Base-by-base conservation (phyloP, 768 basidiomycete species). In the Phaeolepiota aurea region DNA sequence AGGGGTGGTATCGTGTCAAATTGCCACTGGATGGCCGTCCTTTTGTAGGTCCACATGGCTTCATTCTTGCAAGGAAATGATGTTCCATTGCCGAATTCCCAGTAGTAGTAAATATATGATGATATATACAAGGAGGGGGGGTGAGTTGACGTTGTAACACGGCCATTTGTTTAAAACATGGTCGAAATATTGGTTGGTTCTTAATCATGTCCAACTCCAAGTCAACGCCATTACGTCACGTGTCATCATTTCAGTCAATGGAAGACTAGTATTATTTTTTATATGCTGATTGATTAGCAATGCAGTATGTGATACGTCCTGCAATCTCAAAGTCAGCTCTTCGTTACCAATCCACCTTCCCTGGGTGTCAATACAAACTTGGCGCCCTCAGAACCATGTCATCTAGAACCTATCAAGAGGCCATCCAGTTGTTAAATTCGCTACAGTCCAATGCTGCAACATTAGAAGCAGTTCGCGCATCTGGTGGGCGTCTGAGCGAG, bases 391-490 rank as follows among this genome's bases (percentile, higher is more conserved):
- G 63, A 44, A 56, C 44, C 21, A 86, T 88, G 82, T 71, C 79
- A 19, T 64, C 70, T 20, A 68, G 75, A 50, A 72, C 78, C 3
- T 91, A 90, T 54, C 66, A 69, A 51, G 81, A 87, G 48, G 88
- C 88, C 1, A 65, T 91, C 32, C 72, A 78, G 32, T 64, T 69
- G 44, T 69, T 91, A 36, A 91, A 92, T 58, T 69, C 82, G 25
- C 68, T 90, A 2, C 93, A 99, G 58, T 86, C 85, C 20, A 99
- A 98, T 69, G 91, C 91, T 13, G 88, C 91, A n/a, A 77, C 81
- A 15, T 69, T 99, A 16, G 90, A 92, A 20, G 87, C 86, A 14
- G 72, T 82, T 23, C 79, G 87, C 28, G 81, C 83, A 23, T 75
- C 81, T 4, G 86, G 87, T 2, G 77, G 77, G 3, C 69, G 68